Conservation (phyloP, 176 grass and related monocot species). For the Calamus simplicifolius region DNA sequence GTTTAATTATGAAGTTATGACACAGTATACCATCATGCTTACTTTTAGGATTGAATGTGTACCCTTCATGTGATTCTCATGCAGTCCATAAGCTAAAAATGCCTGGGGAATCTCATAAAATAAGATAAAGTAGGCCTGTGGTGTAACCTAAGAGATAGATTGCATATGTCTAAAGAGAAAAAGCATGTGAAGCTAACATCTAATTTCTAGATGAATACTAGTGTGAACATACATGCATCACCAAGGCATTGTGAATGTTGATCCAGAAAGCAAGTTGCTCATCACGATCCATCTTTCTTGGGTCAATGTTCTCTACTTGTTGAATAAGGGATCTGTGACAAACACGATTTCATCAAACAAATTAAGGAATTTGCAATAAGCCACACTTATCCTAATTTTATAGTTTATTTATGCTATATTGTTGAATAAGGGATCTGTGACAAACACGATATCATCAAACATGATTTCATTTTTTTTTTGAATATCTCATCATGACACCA, state of each 20-base stretch:
- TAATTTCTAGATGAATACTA: too few relatives aligned
- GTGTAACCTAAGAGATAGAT: too few relatives aligned
- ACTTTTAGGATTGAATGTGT: conserved; percentile 27
- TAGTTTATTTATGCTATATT: too few relatives aligned
- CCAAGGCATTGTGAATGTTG: conserved; percentile 38
- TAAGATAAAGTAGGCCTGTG: not conserved
- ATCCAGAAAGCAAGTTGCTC: conserved; percentile 48
- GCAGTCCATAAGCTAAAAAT: conserved; percentile 37
- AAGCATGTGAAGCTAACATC: too few relatives aligned
- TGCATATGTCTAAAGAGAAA: too few relatives aligned
- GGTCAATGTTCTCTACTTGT: conserved; percentile 22
- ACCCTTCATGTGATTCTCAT: conserved; percentile 31
- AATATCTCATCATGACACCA: too few relatives aligned
- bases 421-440: not conserved
- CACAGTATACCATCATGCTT: not conserved
- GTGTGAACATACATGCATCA: conserved; percentile 37
- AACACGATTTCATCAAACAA: not conserved
- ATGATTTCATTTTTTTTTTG: too few relatives aligned
- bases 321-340: conserved; percentile 11
- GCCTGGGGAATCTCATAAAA: conserved; percentile 13
- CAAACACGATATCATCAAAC: not conserved
- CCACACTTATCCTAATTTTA: too few relatives aligned
- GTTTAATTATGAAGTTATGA: not conserved
- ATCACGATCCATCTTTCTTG: conserved; percentile 27
- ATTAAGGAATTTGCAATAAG: not conserved